These are phyloP conservation scores for Daldinia childiae DNA, from an alignment of 495 filamentous ascomycete genomes.

Conservation along the genomic window DNA sequence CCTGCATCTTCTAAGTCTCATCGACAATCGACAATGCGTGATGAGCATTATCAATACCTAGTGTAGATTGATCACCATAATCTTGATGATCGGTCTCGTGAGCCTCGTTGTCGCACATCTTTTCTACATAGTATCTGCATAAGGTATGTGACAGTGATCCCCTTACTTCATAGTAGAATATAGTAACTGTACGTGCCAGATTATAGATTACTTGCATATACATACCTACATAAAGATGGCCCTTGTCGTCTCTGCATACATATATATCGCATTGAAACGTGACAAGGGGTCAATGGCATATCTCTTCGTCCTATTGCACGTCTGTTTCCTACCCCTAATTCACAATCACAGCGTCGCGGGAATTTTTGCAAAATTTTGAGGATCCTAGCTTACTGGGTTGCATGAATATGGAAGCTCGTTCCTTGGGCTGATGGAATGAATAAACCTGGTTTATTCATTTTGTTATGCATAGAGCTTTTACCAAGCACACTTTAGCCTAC, in stretches of 20 bases:
- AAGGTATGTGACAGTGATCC: not conserved
- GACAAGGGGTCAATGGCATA: slow-evolving; percentile 25
- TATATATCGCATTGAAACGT: slow-evolving; percentile 34
- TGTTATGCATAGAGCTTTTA: slow-evolving; percentile 19
- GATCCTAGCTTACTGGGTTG: slow-evolving; percentile 21
- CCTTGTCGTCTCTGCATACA: slow-evolving; percentile 13
- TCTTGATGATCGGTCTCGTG: not conserved
- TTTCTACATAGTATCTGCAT: not conserved
- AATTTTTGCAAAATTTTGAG: slow-evolving; percentile 33
- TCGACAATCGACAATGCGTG: not conserved
- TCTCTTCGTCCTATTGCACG: slow-evolving; percentile 31
- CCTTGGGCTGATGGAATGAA: slow-evolving; percentile 18
- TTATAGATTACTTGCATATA: slow-evolving; percentile 34
- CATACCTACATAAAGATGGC: slow-evolving; percentile 4
- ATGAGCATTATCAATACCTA: not conserved
- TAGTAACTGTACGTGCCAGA: slow-evolving; percentile 7
- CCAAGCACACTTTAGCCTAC: slow-evolving; percentile 4
- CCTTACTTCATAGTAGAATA: not conserved
- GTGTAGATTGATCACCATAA: not conserved
- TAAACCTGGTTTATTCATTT: slow-evolving; percentile 25
- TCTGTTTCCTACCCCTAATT: slow-evolving; percentile 24
- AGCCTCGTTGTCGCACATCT: not conserved
- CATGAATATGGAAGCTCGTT: slow-evolving; percentile 35
- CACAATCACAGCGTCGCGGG: slow-evolving; percentile 4
- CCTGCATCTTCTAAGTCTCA: not conserved